phyloP scores from a whole-genome alignment of 2,329 filamentous ascomycete species.

The Diaporthe nobilis region DNA sequence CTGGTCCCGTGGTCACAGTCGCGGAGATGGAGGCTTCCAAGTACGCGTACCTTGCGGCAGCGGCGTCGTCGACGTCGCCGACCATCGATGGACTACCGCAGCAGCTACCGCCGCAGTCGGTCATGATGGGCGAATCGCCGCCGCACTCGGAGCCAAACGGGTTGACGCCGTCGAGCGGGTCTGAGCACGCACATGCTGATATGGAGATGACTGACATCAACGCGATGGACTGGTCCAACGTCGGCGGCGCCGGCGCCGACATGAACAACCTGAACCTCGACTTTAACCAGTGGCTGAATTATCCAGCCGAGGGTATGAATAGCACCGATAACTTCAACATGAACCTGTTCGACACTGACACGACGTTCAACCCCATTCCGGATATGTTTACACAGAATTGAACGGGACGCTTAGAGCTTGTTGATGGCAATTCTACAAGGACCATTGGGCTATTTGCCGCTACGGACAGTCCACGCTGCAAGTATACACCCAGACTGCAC shows the following conservation, averaged over 20 bases:
- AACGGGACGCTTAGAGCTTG: background rate
- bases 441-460: too few relatives aligned
- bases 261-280: conserved; percentile 60
- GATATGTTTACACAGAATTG: background rate
- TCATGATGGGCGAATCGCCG: conserved; percentile 56
- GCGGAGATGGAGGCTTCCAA: conserved; percentile 42
- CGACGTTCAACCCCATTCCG: background rate
- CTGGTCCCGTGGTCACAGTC: conserved; percentile 52
- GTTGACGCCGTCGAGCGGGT: conserved; percentile 62
- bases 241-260: conserved; percentile 51
- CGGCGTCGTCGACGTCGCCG: conserved; percentile 35
- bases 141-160: conserved; percentile 60
- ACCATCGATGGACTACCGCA: conserved; percentile 45
- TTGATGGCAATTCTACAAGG: background rate
- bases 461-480: background rate
- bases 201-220: conserved; percentile 62
- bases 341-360: conserved; percentile 48
- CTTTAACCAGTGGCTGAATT: conserved; percentile 72
- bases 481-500: background rate
- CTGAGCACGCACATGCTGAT: conserved; percentile 56
- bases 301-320: conserved; percentile 64
- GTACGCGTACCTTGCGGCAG: conserved; percentile 51
- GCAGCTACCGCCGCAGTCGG: conserved; percentile 52
- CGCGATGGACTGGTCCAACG: conserved; percentile 68
- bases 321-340: conserved; percentile 56